These are phyloP conservation scores for Candida sanyaensis DNA, from an alignment of 1,139 yeast species.

Conservation along the genomic window DNA sequence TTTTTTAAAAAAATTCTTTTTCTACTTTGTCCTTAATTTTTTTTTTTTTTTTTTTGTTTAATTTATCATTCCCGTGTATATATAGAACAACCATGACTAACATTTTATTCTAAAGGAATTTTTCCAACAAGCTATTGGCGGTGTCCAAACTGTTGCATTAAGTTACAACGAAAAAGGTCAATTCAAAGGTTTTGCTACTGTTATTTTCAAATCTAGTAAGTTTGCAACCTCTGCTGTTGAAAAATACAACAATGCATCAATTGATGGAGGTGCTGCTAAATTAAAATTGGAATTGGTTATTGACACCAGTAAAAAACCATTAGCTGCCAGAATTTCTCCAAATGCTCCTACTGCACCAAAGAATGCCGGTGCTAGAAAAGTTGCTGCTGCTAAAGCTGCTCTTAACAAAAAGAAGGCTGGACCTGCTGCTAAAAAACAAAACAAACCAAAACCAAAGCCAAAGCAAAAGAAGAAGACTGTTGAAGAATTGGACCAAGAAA, in stretches of 20 bases:
- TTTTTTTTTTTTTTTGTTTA: neutral
- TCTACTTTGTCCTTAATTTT: neutral
- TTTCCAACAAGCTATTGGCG: conserved; percentile 86
- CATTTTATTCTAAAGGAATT: conserved; percentile 63
- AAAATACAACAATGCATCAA: conserved; percentile 89
- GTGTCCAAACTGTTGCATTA: conserved; percentile 69
- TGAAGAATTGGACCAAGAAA: conserved; percentile 90
- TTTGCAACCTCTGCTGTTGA: conserved; percentile 75
- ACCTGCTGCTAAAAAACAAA: conserved; percentile 19
- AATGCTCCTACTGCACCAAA: conserved; percentile 21
- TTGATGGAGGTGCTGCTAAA: conserved; percentile 81
- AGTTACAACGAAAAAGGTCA: conserved; percentile 86
- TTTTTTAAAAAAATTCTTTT: no score
- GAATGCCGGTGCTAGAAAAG: conserved; percentile 27
- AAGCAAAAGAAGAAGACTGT: conserved; percentile 69
- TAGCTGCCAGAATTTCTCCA: conserved; percentile 63
- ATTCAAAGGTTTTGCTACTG: conserved; percentile 90
- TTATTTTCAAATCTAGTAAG: conserved; percentile 68
- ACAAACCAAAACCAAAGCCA: conserved; percentile 28
- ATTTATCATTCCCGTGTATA: conserved; percentile 1
- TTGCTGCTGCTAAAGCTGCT: conserved; percentile 24
- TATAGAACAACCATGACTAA: conserved; percentile 17
- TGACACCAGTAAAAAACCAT: conserved; percentile 81
- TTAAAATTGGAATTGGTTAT: conserved; percentile 83
- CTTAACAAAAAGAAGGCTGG: conserved; percentile 25